A percentile compares a stretch with the other conserved stretches of the same genome.
Evolutionary conservation across 169 alveolate species (phyloP).

Genomic region (Toxoplasma gondii): DNA sequence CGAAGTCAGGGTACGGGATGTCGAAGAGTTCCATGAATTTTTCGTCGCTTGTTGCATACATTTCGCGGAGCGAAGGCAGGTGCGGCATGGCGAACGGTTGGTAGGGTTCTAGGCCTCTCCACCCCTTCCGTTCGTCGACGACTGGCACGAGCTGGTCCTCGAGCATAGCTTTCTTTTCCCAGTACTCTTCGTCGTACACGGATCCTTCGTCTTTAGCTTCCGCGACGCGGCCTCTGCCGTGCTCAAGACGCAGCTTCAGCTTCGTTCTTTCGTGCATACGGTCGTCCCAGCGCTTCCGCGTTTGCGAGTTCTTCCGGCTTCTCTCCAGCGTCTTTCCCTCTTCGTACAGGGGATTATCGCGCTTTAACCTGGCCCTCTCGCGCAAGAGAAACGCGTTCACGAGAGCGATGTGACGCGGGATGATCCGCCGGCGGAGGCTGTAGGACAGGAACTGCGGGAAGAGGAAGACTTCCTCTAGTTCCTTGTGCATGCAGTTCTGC

Average conservation of each 20-base stretch:
- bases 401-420: conserved; percentile 63
- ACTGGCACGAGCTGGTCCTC: conserved; percentile 30
- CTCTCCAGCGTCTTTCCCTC: not conserved
- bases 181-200: not conserved
- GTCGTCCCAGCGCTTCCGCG: conserved; percentile 32
- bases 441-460: conserved; percentile 63
- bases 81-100: conserved; percentile 51
- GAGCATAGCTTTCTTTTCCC: not conserved
- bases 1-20: conserved; percentile 31
- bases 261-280: conserved; percentile 50
- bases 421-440: conserved; percentile 61
- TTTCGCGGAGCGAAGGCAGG: conserved; percentile 55
- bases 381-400: conserved; percentile 33
- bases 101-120: conserved; percentile 58
- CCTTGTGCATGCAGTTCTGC: conserved; percentile 59
- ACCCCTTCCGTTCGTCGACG: conserved; percentile 39
- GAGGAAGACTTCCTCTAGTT: conserved; percentile 47
- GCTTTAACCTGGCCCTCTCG: not conserved
- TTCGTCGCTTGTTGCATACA: conserved; percentile 44
- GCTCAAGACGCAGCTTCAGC: conserved; percentile 46
- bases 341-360: not conserved
- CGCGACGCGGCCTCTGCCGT: not conserved
- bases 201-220: not conserved
- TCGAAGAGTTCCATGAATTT: not conserved
- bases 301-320: not conserved